phyloP scores from a whole-genome alignment of 495 filamentous ascomycete species.

The Trichocladium antarcticum region DNA sequence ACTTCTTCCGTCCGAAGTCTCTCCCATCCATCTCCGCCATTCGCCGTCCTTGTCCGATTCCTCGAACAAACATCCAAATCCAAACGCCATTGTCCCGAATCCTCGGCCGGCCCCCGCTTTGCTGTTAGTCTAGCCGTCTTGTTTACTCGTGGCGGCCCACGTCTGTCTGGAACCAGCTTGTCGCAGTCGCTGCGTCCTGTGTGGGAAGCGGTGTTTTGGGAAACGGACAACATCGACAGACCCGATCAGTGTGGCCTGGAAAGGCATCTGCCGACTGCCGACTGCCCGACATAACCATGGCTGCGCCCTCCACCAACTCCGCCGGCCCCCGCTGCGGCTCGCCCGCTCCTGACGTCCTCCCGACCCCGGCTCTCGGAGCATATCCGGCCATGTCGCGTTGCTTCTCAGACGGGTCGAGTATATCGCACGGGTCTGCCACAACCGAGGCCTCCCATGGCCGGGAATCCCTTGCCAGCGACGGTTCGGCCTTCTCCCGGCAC shows the following conservation, averaged over 20 bases:
- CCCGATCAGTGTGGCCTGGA: no score
- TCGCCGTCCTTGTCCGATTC: no score
- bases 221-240: not conserved
- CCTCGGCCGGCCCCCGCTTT: no score
- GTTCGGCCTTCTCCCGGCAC: constrained; percentile 41
- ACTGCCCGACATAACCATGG: constrained; percentile 20
- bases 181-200: no score
- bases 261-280: no score
- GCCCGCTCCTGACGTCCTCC: constrained; percentile 55
- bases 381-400: constrained; percentile 56
- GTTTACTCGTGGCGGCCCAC: no score
- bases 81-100: no score
- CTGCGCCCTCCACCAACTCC: constrained; percentile 24
- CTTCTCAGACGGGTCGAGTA: constrained; percentile 64
- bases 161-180: no score
- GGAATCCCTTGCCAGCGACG: constrained; percentile 39
- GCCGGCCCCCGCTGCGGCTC: constrained; percentile 36
- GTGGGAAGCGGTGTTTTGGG: not conserved
- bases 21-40: no score
- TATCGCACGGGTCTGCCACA: constrained; percentile 40
- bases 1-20: no score
- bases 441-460: constrained; percentile 49
- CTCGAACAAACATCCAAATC: no score
- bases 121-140: no score
- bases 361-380: constrained; percentile 53